Evolutionary conservation across 176 grass and related monocot species (phyloP), one percentile per base, ranked within the genome.

Genomic region (Urochloa ruziziensis): DNA sequence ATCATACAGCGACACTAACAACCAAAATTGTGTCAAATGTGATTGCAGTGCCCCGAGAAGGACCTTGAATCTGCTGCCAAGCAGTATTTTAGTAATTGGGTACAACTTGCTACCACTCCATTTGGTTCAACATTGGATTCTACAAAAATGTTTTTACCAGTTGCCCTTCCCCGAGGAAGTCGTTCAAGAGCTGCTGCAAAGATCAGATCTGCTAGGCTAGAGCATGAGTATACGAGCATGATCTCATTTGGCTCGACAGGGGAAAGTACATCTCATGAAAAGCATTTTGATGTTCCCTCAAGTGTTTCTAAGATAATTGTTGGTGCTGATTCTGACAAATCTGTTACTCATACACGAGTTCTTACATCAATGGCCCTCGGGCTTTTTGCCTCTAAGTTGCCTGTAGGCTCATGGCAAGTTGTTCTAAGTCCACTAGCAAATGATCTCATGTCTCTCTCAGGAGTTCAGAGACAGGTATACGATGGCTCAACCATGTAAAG

Each of bases 391-490:
- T 96, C 91, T 29, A 95, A 94, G 83, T 88, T 99, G 87, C 91
- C 89, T 23, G 80, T 84, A 72, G 83, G 76, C 76, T 96, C 85
- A 27, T 91, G 90, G 89, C 89, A 94, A 69, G 87, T 99, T 89
- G 87, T 94, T 72, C 73, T 96, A 70, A 76, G 47, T 91, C 89
- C 93, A 58, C 73, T 99, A 24, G 87, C 80, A 75, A 86, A 79
- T 51, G 85, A 90, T 77, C 82, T 99, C 83, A 90, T 76, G 64
- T 93, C 96, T 85, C 87, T 77, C 49, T 93, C 93, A 47, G 96
- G 96, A 88, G 96, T 99, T 62, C 91, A 99, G 83, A 93, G 96
- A 92, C 96, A 99, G 89, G 96, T 98, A 73, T 29, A 77, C 43
- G 76, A 73, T 78, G 48, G 0, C 29, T 44, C 36, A 58, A 47